Conservation (phyloP, 345 rosid genomes). For the Syzygium aqueum region DNA sequence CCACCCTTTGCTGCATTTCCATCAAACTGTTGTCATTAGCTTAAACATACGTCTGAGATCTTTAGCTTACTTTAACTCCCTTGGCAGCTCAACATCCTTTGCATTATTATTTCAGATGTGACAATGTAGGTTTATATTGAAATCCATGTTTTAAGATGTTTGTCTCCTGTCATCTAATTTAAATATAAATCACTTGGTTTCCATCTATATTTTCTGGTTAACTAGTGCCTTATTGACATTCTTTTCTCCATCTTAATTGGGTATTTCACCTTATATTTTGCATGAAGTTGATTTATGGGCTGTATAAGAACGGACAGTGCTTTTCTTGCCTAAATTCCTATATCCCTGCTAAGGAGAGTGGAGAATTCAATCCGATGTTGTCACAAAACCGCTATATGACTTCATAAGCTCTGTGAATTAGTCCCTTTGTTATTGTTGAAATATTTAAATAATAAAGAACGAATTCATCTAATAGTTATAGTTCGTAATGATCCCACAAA, state of each 20-base stretch:
- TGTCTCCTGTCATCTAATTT: background rate
- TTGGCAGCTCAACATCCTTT: background rate
- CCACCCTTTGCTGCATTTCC: background rate
- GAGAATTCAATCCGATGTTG: background rate
- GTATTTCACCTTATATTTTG: background rate
- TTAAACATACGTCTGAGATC: background rate
- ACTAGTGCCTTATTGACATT: background rate
- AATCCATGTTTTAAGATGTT: background rate
- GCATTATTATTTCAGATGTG: background rate
- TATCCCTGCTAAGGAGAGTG: background rate
- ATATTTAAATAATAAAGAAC: background rate
- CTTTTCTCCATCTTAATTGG: background rate
- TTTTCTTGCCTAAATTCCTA: background rate
- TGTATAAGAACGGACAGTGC: background rate
- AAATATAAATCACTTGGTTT: background rate
- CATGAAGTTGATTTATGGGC: background rate
- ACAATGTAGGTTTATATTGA: background rate
- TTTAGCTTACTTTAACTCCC: background rate
- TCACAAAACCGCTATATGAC: background rate
- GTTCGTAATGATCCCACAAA: background rate
- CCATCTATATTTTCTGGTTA: background rate
- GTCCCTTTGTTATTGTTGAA: background rate
- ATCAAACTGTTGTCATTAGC: background rate
- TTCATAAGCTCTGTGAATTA: background rate
- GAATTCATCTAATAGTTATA: background rate